Base-by-base conservation (phyloP, 352 stramenopile genomes). In the Pythium volutum region DNA sequence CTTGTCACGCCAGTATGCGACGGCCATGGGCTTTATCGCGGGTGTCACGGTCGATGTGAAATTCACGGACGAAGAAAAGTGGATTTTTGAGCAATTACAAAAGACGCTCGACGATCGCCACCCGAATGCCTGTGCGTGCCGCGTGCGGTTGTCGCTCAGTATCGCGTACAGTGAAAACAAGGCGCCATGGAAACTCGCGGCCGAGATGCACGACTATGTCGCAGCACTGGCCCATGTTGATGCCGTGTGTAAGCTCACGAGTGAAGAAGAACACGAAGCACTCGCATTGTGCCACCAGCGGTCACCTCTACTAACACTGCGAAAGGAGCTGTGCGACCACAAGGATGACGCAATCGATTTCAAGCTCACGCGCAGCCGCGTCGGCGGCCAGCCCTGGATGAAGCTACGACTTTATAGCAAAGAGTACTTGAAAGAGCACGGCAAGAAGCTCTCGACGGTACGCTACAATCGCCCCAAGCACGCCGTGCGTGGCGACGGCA, bases 51-150 rank as follows among this genome's bases (percentile, higher is more conserved):
- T 97, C 34, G 97, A 99, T 69, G 92, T 98, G 33, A 83, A 82
- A 36, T 95, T 99, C 42, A 98, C 83, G 4, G 80, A 96, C 27
- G 96, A 99, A 78, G 96, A 99, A 70, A 87, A 93, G 64, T 97
- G 98, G 82, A 97, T 99, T 56, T 99, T 98, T 56, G 94, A 98
- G 45, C 94, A 99, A 63, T 67, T 99, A 20, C 79, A 85, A 36
- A 98, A 98, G 59, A 88, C 97, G 11, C 81, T 97, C 4, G 96
- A 98, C 63, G 96, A 98, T 56, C 90, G 91, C 25, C 90, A 98
- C 59, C 96, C 96, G 18, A 93, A 99, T 81, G 95, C 96, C 4
- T 96, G 97, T 71, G 96, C 97, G 10, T 98, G 95, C 66, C 87
- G 97, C 53, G 87, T 99, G 50, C 91, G 71, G 55, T 82, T 87